Base-by-base conservation (phyloP, 768 basidiomycete genomes). In the Psilocybe cubensis region DNA sequence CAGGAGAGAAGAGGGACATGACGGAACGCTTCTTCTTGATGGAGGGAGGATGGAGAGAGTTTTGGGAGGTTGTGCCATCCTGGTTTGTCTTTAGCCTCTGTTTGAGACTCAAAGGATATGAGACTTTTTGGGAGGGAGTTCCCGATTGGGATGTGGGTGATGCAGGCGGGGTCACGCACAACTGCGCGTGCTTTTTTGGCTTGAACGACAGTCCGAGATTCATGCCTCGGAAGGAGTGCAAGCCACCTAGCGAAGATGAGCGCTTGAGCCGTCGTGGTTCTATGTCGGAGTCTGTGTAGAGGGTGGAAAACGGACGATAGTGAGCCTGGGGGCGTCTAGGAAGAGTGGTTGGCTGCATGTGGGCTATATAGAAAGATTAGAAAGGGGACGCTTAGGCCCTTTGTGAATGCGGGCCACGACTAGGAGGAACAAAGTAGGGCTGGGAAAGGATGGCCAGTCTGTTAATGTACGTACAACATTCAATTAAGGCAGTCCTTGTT, bases 21-120 rank as follows among this genome's bases (percentile, higher is more conserved):
- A 77, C 64, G 11, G 79, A 78, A 45, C 71, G 69, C 63, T 77
- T 78, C 59, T 72, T 74, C 68, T 70, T 76, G 50, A 75, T 53
- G 41, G 58, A 59, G 35, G 57, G 52, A 58, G 61, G 52, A 42
- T n/a, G 23, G 29, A 24, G 52, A 42, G 17, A 20, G 18, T 12
- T 29, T 58, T 49, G n/a, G n/a, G n/a, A n/a, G n/a, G n/a, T n/a
- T n/a, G 48, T 52, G 1, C n/a, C 56, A 47, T 57, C 27, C 11
- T 17, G 40, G 31, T 25, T 48, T 41, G 38, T 38, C 47, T 54
- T 58, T 17, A 43, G 52, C 44, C 40, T 53, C 38, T n/a, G 21
- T 45, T 62, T 44, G 47, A 52, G 18, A 14, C 46, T 38, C 47
- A 54, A 25, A 24, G 55, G 43, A 57, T 33, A 62, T 63, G 40